Base-by-base conservation (phyloP, 441 rosid species). In the Erodium moschatum region DNA sequence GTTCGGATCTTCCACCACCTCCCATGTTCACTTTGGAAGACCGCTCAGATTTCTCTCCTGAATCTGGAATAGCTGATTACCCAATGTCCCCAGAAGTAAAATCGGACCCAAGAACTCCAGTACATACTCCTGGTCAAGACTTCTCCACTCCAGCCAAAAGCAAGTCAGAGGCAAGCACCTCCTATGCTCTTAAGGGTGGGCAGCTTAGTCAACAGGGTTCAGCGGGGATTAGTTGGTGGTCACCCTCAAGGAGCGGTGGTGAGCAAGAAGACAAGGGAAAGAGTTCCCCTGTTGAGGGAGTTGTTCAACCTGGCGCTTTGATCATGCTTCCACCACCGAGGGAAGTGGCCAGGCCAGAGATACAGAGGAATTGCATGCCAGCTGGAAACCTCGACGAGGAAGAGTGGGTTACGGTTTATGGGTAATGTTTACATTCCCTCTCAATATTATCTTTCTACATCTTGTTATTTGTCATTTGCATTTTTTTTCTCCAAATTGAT, bases 401-500 rank as follows among this genome's bases (percentile, higher is more conserved):
- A 84, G 95, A 91, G 75, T 91, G 98, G 98, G 89, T 91, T 77
- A 93, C 98, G 56, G 96, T 93, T 71, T 93, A 87, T 74, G 98
- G 98, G 98, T 90, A 86, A 72, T 78, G 5, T 67, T 10, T 61
- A 0, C 15, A 0, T 46, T 20, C 20, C 60, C 6, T 50, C 58
- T 50, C 58, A 50, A 13, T 50, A 50, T 6, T 16, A 13, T 50
- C 16, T 50, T 50, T 16, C 16, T 50, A n/a, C 58, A 50, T 50
- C 6, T 38, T 38, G 7, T 38, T 38, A 8, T 38, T 38, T 38
- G 6, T 9, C 44, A 0, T 9, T 38, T 38, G 8, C 44, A 38
- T 38, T 38, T 38, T 38, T 38, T 38, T 38, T 38, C 44, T 3
- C 0, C 9, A 24, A 24, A 24, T 38, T 38, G 44, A 38, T 6